Evolutionary conservation across 352 stramenopile species (phyloP).

Genomic region (Pythium diclinum): DNA sequence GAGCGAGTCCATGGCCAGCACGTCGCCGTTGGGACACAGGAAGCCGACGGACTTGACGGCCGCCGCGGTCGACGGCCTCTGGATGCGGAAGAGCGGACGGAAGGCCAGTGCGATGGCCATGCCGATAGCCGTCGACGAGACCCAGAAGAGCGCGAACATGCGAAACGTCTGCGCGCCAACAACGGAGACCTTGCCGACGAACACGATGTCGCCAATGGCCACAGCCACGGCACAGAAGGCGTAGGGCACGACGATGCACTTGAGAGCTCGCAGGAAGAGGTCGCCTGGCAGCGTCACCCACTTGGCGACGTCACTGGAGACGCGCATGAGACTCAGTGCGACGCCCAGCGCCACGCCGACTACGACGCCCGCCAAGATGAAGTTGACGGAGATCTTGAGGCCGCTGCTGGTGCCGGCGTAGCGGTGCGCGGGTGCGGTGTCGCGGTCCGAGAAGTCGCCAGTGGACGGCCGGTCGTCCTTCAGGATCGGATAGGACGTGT

Average conservation of each 20-base stretch:
- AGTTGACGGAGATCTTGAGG: constrained; percentile 46
- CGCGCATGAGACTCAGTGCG: constrained; percentile 37
- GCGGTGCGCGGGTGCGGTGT: constrained; percentile 27
- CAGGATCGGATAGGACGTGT: constrained; percentile 20
- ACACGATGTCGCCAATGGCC: constrained; percentile 71
- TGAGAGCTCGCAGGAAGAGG: constrained; percentile 72
- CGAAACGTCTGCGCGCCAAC: constrained; percentile 62
- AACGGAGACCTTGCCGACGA: constrained; percentile 67
- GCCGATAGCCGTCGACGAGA: constrained; percentile 45
- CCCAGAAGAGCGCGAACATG: constrained; percentile 58
- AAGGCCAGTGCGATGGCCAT: constrained; percentile 58
- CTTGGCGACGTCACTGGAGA: constrained; percentile 39
- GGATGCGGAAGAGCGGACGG: constrained; percentile 48
- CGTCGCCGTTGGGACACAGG: constrained; percentile 42
- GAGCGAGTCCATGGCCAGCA: constrained; percentile 23
- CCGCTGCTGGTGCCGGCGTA: constrained; percentile 50
- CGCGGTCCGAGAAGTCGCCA: constrained; percentile 13
- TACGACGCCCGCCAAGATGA: constrained; percentile 50
- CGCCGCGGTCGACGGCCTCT: background rate
- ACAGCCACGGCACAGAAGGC: constrained; percentile 81
- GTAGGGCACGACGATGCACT: constrained; percentile 75
- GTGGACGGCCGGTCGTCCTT: constrained; percentile 18
- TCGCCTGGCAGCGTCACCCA: constrained; percentile 74
- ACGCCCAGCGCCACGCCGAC: constrained; percentile 53
- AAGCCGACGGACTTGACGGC: constrained; percentile 40